Evolutionary conservation across 345 rosid species (phyloP).

Genomic region (Rhodamnia argentea): DNA sequence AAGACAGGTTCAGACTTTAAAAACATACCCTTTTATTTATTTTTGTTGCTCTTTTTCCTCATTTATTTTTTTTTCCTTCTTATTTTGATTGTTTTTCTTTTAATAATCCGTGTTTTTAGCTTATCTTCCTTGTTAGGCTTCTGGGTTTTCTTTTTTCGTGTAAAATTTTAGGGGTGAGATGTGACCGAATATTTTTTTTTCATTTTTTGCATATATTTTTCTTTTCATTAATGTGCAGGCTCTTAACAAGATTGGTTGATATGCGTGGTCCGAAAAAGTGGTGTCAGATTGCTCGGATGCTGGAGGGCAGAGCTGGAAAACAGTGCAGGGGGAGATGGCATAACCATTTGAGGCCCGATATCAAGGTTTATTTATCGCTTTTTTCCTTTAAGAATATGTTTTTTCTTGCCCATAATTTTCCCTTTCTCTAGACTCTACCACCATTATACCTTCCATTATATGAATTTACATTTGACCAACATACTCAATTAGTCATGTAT

Average conservation of each 20-base stretch:
- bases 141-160: neutral
- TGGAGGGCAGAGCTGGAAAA: constrained; percentile 63
- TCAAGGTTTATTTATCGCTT: constrained; percentile 36
- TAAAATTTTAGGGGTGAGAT: neutral
- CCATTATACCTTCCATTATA: neutral
- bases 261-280: constrained; percentile 49
- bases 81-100: neutral
- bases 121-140: neutral
- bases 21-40: neutral
- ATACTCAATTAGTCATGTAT: neutral
- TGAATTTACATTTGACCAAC: neutral
- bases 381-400: neutral
- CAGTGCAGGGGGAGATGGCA: constrained; percentile 94
- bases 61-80: neutral
- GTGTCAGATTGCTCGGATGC: constrained; percentile 50
- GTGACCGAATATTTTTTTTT: neutral
- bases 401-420: neutral
- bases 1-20: neutral
- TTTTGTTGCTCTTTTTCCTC: neutral
- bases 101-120: neutral
- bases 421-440: neutral
- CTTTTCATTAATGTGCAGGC: constrained; percentile 6
- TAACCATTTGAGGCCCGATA: constrained; percentile 74
- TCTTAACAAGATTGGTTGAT: constrained; percentile 35
- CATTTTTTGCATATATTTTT: neutral